phyloP scores from a whole-genome alignment of 768 basidiomycete species.

The Tubosaeta sp. region DNA sequence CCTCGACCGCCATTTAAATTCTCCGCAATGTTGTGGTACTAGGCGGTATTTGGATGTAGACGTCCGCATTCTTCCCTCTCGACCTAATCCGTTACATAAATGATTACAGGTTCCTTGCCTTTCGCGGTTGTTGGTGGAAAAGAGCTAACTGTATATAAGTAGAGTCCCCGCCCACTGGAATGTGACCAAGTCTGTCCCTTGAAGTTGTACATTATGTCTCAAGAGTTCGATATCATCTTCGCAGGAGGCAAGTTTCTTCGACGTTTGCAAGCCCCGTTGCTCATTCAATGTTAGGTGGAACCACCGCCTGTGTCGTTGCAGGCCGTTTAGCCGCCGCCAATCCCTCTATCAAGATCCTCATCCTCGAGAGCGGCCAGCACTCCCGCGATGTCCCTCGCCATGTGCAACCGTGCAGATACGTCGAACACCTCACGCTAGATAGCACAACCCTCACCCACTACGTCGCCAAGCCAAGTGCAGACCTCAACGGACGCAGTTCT shows the following conservation, averaged over 20 bases:
- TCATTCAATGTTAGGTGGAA: constrained; percentile 14
- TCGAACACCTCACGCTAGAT: constrained; percentile 11
- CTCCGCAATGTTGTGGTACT: no score
- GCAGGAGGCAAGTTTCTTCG: constrained; percentile 4
- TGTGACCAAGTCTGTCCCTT: not conserved
- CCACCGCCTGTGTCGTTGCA: constrained; percentile 26
- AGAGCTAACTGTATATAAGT: no score
- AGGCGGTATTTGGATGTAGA: no score
- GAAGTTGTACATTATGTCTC: not conserved
- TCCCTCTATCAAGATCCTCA: constrained; percentile 24
- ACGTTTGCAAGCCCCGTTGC: not conserved
- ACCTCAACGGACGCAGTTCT: constrained; percentile 12
- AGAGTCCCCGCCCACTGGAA: no score
- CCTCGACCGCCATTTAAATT: no score
- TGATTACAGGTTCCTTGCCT: no score
- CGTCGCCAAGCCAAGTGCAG: constrained; percentile 6
- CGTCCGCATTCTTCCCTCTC: no score
- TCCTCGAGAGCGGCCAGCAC: constrained; percentile 25
- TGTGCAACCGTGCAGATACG: constrained; percentile 17
- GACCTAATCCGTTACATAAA: no score
- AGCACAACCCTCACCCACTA: constrained; percentile 17
- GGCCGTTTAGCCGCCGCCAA: constrained; percentile 23
- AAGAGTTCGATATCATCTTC: constrained; percentile 6
- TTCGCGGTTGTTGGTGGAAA: no score
- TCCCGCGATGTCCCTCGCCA: constrained; percentile 17